Conservation (phyloP, 768 basidiomycete genomes). For the Daedaleopsis nitida region DNA sequence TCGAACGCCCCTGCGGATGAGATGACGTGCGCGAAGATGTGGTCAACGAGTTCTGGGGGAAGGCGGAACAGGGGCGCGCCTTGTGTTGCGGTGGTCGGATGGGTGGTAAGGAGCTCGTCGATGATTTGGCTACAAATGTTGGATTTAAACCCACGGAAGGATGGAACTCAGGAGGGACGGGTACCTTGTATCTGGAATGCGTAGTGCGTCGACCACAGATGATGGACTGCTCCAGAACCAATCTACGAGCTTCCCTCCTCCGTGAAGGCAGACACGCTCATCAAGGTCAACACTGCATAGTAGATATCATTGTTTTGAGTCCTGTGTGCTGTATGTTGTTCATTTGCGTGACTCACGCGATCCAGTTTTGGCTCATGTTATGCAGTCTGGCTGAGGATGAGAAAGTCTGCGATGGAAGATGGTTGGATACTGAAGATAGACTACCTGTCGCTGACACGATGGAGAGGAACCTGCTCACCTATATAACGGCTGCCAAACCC, state of each 20-base stretch:
- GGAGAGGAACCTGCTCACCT: no score
- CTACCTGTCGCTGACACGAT: no score
- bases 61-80: constrained; percentile 8
- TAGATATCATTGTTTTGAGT: not conserved
- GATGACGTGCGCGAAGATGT: constrained; percentile 1
- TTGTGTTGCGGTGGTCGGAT: not conserved
- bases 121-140: not conserved
- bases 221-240: not conserved
- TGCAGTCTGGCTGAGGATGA: not conserved
- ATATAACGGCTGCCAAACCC: no score
- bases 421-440: no score
- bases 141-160: not conserved
- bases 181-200: constrained; percentile 6
- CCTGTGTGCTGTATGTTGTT: not conserved
- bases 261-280: constrained; percentile 3
- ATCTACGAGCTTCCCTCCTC: not conserved
- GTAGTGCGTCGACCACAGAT: not conserved
- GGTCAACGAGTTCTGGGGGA: constrained; percentile 15
- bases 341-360: not conserved
- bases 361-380: constrained; percentile 9
- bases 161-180: no score
- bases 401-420: not conserved
- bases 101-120: not conserved
- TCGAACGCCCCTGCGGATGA: not conserved
- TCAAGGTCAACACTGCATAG: constrained; percentile 7